These are phyloP conservation scores for Alnus glutinosa DNA, from an alignment of 306 rosid genomes.

Conservation along the genomic window DNA sequence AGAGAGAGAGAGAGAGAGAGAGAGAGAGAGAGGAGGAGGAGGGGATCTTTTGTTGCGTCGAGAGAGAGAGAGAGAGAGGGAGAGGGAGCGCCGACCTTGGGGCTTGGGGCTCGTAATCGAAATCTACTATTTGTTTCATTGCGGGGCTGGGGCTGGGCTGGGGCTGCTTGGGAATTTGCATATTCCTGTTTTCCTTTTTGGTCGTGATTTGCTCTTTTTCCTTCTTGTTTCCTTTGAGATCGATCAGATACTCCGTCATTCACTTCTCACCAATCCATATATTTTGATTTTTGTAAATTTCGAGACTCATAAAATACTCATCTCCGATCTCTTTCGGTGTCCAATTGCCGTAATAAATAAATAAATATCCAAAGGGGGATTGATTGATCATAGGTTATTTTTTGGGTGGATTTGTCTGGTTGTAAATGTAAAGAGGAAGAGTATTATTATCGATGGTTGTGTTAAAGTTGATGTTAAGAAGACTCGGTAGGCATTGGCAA, in stretches of 20 bases:
- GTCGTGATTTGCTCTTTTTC: background rate
- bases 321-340: background rate
- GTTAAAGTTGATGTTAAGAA: background rate
- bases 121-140: background rate
- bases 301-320: background rate
- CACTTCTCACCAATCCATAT: background rate
- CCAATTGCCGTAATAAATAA: background rate
- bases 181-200: background rate
- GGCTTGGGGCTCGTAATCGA: background rate
- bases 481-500: background rate
- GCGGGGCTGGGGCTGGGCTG: background rate
- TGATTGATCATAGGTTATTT: background rate
- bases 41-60: background rate
- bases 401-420: background rate
- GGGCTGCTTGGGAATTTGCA: conserved; percentile 1
- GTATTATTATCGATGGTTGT: background rate
- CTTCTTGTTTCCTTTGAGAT: background rate
- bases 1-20: too few species aligned
- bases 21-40: too few species aligned
- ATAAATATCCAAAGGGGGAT: background rate
- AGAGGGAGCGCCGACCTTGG: background rate
- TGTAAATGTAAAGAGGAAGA: background rate
- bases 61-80: background rate
- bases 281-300: background rate
- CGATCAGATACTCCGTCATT: background rate